Evolutionary conservation across 2,329 filamentous ascomycete genomes (phyloP).

Genomic region (Ascocoryne sarcoides): DNA sequence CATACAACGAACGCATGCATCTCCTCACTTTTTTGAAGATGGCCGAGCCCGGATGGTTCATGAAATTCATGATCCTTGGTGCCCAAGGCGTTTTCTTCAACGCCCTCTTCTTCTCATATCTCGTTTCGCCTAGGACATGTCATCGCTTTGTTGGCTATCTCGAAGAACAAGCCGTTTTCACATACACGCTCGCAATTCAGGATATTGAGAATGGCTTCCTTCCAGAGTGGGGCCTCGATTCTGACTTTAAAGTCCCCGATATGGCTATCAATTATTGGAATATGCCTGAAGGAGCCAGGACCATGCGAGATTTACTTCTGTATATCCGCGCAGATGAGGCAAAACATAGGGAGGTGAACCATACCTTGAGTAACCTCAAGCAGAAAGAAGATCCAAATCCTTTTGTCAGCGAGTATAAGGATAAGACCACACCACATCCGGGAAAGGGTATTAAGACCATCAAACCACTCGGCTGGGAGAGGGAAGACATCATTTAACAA

Average conservation of each 20-base stretch:
- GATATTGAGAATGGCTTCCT: conserved; percentile 81
- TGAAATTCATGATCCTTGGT: conserved; percentile 83
- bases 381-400: conserved; percentile 86
- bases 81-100: conserved; percentile 98
- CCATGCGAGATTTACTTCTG: conserved; percentile 77
- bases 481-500: conserved; percentile 59
- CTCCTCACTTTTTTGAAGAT: conserved; percentile 89
- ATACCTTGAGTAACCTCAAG: conserved; percentile 84
- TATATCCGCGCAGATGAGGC: conserved; percentile 90
- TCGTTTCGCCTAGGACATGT: conserved; percentile 76
- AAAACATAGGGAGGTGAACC: conserved; percentile 87
- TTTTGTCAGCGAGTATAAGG: conserved; percentile 76
- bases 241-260: conserved; percentile 67
- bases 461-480: conserved; percentile 70
- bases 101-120: conserved; percentile 78
- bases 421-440: conserved; percentile 56
- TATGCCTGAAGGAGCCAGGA: conserved; percentile 75
- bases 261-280: conserved; percentile 90
- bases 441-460: conserved; percentile 55
- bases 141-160: conserved; percentile 96
- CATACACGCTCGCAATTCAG: conserved; percentile 80
- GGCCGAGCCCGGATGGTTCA: conserved; percentile 70
- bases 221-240: conserved; percentile 68
- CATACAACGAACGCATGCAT: conserved; percentile 91
- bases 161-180: conserved; percentile 94